Base-by-base conservation (phyloP, 2,329 filamentous ascomycete species). In the Diaporthe sp. region DNA sequence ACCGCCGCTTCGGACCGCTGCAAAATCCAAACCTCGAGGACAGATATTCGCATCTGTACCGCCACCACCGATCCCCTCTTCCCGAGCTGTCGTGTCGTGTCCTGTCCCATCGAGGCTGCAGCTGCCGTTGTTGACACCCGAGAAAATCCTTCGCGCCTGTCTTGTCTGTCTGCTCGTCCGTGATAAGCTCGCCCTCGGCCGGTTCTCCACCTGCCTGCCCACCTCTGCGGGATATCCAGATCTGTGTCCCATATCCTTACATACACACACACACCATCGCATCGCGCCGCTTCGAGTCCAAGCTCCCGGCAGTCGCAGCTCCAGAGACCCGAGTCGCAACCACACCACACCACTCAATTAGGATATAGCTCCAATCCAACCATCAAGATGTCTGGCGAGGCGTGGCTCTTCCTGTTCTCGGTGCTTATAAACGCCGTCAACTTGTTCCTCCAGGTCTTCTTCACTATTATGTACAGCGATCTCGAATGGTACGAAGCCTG, bases 401-500 rank as follows among this genome's bases (percentile, higher is more conserved):
- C 96, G 85, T 98, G 97, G 97, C 90, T 99, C 85, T 99, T 97
- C 89, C 93, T 99, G 82, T 91, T 99, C 87, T 93, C 96, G 87
- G 97, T 99, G 86, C 91, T 99, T 85, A 97, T 99, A 90, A 99
- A 99, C 89, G 97, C 97, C 89, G 96, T 99, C 92, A 99, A 99
- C 90, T 92, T 99, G 83, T 99, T 99, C 87, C 91, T 99, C 75
- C 97, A 99, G 89, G 97, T 99, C 82, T 99, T 99, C 91, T 99
- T 99, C 89, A 99, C 97, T 76, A 99, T 99, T 84, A 99, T 99
- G 97, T 99, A 98, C 89, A 98, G 95, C 87, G 97, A 99, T 90
- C 88, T 99, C 82, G 97, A 99, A 94, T 99, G 97, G 96, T 98
- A 89, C 83, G 75, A 68, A 12, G 31, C 34, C 22, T 39, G 28